These are phyloP conservation scores for Sarocladium kiliense DNA, from an alignment of 2,329 filamentous ascomycete genomes.

Conservation along the genomic window DNA sequence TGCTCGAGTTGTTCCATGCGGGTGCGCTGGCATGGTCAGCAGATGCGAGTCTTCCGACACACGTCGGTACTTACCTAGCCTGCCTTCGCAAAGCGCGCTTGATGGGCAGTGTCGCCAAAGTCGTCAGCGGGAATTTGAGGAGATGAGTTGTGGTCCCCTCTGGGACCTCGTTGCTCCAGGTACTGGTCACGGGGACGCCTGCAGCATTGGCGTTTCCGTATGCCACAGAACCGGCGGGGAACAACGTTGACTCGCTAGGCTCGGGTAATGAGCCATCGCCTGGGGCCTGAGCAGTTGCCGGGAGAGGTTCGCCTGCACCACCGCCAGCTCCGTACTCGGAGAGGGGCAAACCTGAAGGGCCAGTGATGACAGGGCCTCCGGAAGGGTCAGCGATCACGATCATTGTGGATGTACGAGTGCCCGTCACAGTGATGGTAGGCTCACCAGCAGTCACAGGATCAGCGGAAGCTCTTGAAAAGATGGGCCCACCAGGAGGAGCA, in stretches of 20 bases:
- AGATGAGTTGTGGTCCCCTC: conserved; percentile 35
- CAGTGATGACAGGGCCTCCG: conserved; percentile 1
- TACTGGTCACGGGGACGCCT: conserved; percentile 22
- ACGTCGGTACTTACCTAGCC: conserved; percentile 18
- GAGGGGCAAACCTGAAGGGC: conserved; percentile 8
- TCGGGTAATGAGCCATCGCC: neutral
- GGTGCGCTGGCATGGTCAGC: conserved; percentile 7
- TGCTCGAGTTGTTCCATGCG: conserved; percentile 26
- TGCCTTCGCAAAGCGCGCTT: conserved; percentile 18
- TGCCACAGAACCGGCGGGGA: conserved; percentile 4
- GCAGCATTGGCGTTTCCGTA: conserved; percentile 1
- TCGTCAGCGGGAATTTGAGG: conserved; percentile 32
- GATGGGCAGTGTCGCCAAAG: conserved; percentile 26
- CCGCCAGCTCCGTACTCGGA: neutral
- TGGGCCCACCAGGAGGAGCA: neutral
- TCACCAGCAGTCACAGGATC: conserved; percentile 8
- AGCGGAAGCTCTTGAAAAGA: neutral
- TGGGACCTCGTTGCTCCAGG: conserved; percentile 33
- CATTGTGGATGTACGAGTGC: conserved; percentile 10
- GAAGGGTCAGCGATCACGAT: conserved; percentile 12
- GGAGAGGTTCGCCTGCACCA: neutral
- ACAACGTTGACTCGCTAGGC: conserved; percentile 10
- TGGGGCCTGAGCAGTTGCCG: neutral
- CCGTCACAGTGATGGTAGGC: conserved; percentile 10
- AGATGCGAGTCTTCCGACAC: neutral